Base-by-base conservation (phyloP, 805 yeast species). In the Saccharomycopsis selenospora region DNA sequence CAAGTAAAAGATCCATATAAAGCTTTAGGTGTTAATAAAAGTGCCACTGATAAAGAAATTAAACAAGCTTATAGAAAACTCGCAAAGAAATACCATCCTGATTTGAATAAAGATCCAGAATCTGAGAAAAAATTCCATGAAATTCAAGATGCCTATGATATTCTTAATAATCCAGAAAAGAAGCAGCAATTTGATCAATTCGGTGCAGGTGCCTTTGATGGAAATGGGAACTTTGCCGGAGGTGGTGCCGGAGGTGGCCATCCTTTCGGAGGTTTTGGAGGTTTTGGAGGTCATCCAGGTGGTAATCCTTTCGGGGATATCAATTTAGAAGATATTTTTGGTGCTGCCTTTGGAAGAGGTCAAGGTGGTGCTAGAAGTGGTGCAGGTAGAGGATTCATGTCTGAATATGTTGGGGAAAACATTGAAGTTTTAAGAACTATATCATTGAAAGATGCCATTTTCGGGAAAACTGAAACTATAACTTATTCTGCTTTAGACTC, bases 71-170 rank as follows among this genome's bases (percentile, higher is more conserved):
- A 93, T 68, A 89, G 89, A 64, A 83, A 88, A 60, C 70, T 93
- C 55, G 99, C 97, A 13, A 93, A 93, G 66, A 77, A 91, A 64
- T 89, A 72, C 65, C 99, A 93, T 66, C 99, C 99, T 0, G 99
- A 93, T 69, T 86, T 93, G 41, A 93, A 91, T 66, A 93, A 91
- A 66, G 96, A 86, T 55, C 76, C 78, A 23, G 91, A 77, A 17
- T 93, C 98, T 0, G 95, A 91, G 58, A 78, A 79, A 61, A 80
- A 80, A 64, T 93, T 93, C 69, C 98, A 93, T 61, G 87, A 85
- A 59, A 77, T 93, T 55, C 98, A 91, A 62, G 93, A 85, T 55
- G 95, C 97, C 1, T 93, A 95, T 61, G 99, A 93, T 66, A 78
- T 93, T 30, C 71, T 93, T 60, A 80, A 88, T 41, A 95, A 89